phyloP scores from a whole-genome alignment of 805 yeast genomes.

The Nakazawaea laoshanensis region DNA sequence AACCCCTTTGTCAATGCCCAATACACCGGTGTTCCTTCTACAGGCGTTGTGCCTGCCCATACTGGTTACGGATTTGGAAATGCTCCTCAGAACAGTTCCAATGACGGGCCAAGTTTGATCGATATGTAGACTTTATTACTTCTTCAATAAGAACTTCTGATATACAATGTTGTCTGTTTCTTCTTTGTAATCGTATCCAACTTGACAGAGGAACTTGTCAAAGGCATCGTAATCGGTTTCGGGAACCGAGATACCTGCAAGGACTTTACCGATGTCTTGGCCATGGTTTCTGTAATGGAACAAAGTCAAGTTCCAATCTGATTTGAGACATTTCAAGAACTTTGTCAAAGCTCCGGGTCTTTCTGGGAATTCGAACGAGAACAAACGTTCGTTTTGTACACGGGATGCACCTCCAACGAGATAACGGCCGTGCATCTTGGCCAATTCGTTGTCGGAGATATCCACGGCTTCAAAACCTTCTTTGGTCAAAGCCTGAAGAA shows the following conservation, averaged over 20 bases:
- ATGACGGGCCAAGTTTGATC: conserved; percentile 25
- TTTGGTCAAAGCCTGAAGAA: conserved; percentile 48
- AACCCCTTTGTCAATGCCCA: conserved; percentile 64
- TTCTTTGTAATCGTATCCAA: conserved; percentile 72
- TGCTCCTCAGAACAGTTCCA: conserved; percentile 25
- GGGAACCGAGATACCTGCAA: conserved; percentile 87
- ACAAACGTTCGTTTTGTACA: conserved; percentile 67
- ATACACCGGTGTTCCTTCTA: conserved; percentile 62
- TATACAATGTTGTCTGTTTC: conserved; percentile 87
- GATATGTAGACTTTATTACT: conserved; percentile 23
- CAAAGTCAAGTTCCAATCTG: conserved; percentile 84
- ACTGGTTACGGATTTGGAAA: conserved; percentile 97
- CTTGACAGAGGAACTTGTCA: conserved; percentile 54
- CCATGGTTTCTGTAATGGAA: conserved; percentile 98
- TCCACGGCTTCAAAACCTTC: conserved; percentile 72
- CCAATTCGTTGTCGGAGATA: conserved; percentile 87
- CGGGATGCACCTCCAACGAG: conserved; percentile 86
- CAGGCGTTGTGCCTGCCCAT: conserved; percentile 65
- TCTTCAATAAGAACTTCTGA: conserved; percentile 51
- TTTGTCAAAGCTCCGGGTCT: conserved; percentile 89
- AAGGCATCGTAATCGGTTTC: conserved; percentile 56
- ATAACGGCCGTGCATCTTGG: conserved; percentile 93
- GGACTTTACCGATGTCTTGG: conserved; percentile 84
- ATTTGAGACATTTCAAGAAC: conserved; percentile 63
- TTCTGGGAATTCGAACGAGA: conserved; percentile 92